These are phyloP conservation scores for Alternaria triticimaculans DNA, from an alignment of 2,329 filamentous ascomycete genomes.

Conservation along the genomic window DNA sequence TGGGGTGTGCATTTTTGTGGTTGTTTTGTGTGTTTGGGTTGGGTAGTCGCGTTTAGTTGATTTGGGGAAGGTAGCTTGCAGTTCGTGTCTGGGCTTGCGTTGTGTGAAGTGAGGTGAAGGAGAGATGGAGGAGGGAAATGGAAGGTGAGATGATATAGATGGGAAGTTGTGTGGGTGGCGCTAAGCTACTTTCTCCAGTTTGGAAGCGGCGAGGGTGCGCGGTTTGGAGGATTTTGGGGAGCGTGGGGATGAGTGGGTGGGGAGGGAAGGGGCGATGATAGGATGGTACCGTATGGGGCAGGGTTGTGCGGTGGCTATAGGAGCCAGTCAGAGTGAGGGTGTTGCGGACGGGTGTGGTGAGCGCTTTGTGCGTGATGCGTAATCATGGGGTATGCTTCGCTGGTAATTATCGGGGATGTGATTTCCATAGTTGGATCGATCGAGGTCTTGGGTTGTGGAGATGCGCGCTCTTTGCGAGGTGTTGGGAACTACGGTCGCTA, in stretches of 20 bases:
- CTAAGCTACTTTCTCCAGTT: background rate
- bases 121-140: background rate
- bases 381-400: too few species aligned
- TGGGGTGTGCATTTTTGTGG: background rate
- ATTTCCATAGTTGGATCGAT: too few species aligned
- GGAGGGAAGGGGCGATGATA: background rate
- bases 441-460: background rate
- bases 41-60: too few species aligned
- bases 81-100: background rate
- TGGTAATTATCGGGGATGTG: too few species aligned
- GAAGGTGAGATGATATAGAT: background rate
- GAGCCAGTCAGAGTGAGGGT: background rate
- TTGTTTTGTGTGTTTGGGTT: background rate
- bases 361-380: background rate
- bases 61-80: background rate
- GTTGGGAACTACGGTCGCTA: background rate
- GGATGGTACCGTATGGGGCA: background rate
- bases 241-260: background rate
- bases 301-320: background rate
- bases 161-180: background rate
- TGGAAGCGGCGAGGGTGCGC: background rate
- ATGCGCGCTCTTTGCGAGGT: background rate
- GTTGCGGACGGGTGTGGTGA: background rate
- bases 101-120: background rate
- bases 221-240: background rate